Evolutionary conservation across 2,329 filamentous ascomycete species (phyloP), one percentile per base, ranked within the genome.

Genomic region (Pyricularia pennisetigena): DNA sequence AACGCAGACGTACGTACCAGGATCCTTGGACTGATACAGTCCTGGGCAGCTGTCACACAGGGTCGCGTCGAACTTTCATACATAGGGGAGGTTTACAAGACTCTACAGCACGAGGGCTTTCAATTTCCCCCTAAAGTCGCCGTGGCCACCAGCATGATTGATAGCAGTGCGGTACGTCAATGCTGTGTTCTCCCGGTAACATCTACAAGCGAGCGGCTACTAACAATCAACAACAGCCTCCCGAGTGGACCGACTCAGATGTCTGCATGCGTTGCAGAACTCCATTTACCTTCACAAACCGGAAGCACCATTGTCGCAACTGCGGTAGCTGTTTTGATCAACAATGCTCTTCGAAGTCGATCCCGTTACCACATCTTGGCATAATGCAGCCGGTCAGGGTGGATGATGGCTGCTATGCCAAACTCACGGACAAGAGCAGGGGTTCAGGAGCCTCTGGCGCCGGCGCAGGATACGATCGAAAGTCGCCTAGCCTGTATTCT

Each of bases 181-280:
- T 24, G 14, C 35, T 28, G 12, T 6, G n/a, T 23, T 8, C 64
- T 26, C 12, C 64, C 3, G 23, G 5, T 24, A 59, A 24, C 3
- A 6, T 16, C 3, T 62, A 7, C 26, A 28, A 4, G 24, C 29
- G 59, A 29, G 59, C 59, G 16, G 23, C 35, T 41, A 41, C 64
- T 66, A 26, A 66, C 64, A 29, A 54, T 63, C 12, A 29, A 49
- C 63, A 9, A 68, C 73, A 97, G 90, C 95, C 95, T 10, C 95
- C 95, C 0, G 95, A 99, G 79, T 99, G 95, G 95, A 89, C 90
- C 66, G 95, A 99, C 79, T 97, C 94, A 12, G 95, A 99, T 74
- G 94, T 99, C 35, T 99, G 95, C 78, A 97, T 99, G 93, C 90
- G 95, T 76, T 99, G 95, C 78, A 89, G 95, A 73, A 97, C 94